Evolutionary conservation across 257 asterid genomes (phyloP).

Genomic region (Solanum peruvianum): DNA sequence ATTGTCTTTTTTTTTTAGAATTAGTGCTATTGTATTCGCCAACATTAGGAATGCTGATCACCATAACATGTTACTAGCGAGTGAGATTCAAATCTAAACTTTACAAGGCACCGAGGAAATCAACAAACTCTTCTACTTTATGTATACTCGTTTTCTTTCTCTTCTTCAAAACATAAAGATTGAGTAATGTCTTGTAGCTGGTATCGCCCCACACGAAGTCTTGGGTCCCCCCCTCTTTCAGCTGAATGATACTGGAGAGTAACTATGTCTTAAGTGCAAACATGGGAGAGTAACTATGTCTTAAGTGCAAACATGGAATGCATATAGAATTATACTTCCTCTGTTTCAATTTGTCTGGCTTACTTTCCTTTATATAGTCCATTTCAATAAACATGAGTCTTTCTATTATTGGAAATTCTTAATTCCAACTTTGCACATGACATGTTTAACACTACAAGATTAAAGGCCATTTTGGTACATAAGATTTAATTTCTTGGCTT

Average conservation of each 20-base stretch:
- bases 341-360: not conserved
- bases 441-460: not conserved
- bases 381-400: not conserved
- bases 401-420: not conserved
- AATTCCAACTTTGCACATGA: not conserved
- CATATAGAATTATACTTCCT: not conserved
- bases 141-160: not conserved
- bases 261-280: not conserved
- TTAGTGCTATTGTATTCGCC: not conserved
- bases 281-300: not conserved
- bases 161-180: not conserved
- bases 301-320: not conserved
- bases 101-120: not conserved
- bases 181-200: not conserved
- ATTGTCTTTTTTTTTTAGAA: not conserved
- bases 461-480: not conserved
- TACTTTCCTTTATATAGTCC: not conserved
- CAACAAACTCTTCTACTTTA: not conserved
- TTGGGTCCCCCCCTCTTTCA: not conserved
- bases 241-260: not conserved
- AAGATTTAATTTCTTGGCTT: not conserved
- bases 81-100: not conserved
- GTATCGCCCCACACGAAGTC: not conserved
- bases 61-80: not conserved
- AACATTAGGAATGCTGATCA: not conserved